Evolutionary conservation across 140 eudicot genomes (phyloP).

Genomic region (Eryngium alpinum): DNA sequence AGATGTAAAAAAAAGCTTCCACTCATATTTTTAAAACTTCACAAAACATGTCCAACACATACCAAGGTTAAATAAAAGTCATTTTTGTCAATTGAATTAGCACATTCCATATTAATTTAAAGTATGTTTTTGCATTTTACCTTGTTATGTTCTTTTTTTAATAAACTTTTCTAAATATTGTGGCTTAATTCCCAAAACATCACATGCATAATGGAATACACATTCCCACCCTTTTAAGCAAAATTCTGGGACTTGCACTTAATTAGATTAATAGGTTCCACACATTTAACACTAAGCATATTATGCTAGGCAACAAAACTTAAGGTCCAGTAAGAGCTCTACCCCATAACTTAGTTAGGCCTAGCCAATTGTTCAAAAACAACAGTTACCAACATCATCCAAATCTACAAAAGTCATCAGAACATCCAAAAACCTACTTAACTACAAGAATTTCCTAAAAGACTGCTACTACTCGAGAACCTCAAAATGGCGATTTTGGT

Average conservation of each 20-base stretch:
- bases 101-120: too few species aligned
- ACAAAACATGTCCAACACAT: too few species aligned
- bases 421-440: background rate
- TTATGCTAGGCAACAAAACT: background rate
- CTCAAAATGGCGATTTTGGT: slow-evolving; percentile 2
- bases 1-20: too few species aligned
- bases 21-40: too few species aligned
- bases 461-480: background rate
- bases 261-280: background rate
- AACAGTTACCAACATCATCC: background rate
- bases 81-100: too few species aligned
- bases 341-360: background rate
- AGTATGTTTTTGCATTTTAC: too few species aligned
- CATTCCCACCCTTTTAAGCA: background rate
- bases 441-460: slow-evolving; percentile 4
- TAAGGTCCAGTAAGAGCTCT: background rate
- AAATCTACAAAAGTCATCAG: background rate
- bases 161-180: too few species aligned
- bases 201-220: background rate
- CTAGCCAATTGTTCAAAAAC: background rate
- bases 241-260: background rate
- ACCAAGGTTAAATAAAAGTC: too few species aligned
- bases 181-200: background rate
- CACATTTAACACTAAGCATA: background rate
- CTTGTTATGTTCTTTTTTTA: too few species aligned